A percentile compares a stretch with the other conserved stretches of the same genome.
These are phyloP conservation scores for Penicillium hesseltinei DNA, from an alignment of 2,329 filamentous ascomycete species.

Conservation along the genomic window DNA sequence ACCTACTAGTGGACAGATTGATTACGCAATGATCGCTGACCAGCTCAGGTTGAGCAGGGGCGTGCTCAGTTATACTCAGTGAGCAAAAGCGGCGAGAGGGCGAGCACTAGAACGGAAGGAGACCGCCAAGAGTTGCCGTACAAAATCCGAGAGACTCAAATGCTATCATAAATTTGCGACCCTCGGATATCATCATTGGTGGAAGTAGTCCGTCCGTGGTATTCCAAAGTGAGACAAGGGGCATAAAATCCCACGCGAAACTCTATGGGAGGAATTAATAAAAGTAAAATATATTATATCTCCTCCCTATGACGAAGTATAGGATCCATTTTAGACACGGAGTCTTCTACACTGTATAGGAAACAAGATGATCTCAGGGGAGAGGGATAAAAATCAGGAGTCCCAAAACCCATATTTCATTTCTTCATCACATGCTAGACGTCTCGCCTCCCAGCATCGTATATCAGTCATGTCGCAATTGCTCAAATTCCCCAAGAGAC, in stretches of 20 bases:
- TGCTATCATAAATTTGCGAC: not conserved
- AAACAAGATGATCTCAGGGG: not conserved
- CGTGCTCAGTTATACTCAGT: too few relatives aligned
- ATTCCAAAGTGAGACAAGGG: not conserved
- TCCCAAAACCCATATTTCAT: slow-evolving; percentile 15
- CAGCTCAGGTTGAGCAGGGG: too few relatives aligned
- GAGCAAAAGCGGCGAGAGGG: too few relatives aligned
- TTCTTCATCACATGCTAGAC: slow-evolving; percentile 18
- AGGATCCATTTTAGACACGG: not conserved
- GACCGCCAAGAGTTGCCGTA: too few relatives aligned
- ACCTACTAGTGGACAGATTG: too few relatives aligned
- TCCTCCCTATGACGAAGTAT: not conserved
- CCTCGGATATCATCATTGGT: not conserved
- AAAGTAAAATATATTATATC: too few relatives aligned
- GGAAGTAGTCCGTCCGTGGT: not conserved
- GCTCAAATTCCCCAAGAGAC: slow-evolving; percentile 6
- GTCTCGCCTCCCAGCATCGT: slow-evolving; percentile 12
- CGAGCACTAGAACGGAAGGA: too few relatives aligned
- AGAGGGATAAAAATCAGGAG: not conserved
- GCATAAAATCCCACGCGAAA: not conserved
- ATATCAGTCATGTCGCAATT: slow-evolving; percentile 18
- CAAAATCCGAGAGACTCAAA: not conserved
- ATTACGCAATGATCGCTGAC: too few relatives aligned
- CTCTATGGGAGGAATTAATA: not conserved
- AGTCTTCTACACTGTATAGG: not conserved